These are phyloP conservation scores for Diplotaxis tenuifolia DNA, from an alignment of 345 rosid genomes.

Conservation along the genomic window DNA sequence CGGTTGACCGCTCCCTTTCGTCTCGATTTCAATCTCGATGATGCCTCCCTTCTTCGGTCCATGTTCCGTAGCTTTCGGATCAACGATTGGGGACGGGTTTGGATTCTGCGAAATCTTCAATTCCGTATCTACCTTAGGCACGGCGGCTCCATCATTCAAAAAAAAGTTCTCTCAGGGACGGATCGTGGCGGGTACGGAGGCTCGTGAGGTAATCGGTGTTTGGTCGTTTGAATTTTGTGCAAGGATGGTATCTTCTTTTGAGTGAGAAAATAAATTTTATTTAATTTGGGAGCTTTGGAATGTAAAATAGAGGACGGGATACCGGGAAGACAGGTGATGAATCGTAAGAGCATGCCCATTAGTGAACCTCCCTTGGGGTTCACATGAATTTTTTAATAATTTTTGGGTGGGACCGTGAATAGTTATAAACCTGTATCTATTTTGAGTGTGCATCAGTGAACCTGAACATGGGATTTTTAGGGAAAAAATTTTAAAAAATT, in stretches of 20 bases:
- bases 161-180: neutral
- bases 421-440: too few species aligned
- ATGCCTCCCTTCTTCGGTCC: conserved; percentile 37
- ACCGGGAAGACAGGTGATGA: conserved; percentile 35
- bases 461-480: too few species aligned
- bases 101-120: conserved; percentile 42
- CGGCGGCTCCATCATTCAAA: conserved; percentile 41
- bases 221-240: conserved; percentile 23
- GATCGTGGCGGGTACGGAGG: conserved; percentile 19
- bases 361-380: too few species aligned
- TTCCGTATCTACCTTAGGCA: conserved; percentile 44
- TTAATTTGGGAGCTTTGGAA: neutral
- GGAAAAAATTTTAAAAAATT: too few species aligned
- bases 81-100: conserved; percentile 27
- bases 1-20: conserved; percentile 12
- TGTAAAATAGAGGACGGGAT: conserved; percentile 19
- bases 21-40: conserved; percentile 33
- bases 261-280: neutral
- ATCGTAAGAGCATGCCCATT: too few species aligned
- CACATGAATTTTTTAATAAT: too few species aligned
- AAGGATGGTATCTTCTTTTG: conserved; percentile 19
- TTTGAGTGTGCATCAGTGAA: too few species aligned
- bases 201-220: conserved; percentile 8
- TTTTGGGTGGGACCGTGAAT: too few species aligned
- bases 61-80: conserved; percentile 29